Evolutionary conservation across 192 early-diverging fungal species (phyloP).

Genomic region (Backusella psychrophila): DNA sequence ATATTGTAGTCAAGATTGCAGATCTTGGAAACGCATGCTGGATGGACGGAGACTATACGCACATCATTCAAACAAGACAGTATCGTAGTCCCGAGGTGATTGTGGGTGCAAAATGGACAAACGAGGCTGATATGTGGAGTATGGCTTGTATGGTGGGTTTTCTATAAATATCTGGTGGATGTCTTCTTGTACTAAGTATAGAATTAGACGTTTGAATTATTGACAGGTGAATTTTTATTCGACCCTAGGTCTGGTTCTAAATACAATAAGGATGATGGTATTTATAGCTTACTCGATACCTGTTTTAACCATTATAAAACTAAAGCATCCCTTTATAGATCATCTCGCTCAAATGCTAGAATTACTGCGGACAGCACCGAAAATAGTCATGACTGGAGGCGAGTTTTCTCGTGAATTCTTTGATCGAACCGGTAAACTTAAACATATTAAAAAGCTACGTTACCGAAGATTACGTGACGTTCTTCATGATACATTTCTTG

Average conservation of each 20-base stretch:
- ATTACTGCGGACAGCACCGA: constrained; percentile 80
- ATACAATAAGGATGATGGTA: constrained; percentile 92
- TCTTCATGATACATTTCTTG: constrained; percentile 85
- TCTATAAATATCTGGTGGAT: background rate
- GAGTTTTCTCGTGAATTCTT: constrained; percentile 85
- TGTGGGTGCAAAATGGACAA: constrained; percentile 82
- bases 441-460: constrained; percentile 84
- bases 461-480: constrained; percentile 79
- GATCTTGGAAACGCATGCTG: constrained; percentile 98
- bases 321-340: constrained; percentile 46
- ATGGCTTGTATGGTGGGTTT: constrained; percentile 78
- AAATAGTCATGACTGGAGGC: constrained; percentile 72
- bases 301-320: no score
- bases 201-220: constrained; percentile 76
- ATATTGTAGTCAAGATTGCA: constrained; percentile 84
- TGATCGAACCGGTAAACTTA: constrained; percentile 82
- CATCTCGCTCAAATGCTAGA: constrained; percentile 95
- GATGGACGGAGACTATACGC: constrained; percentile 89
- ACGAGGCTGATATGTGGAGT: constrained; percentile 89
- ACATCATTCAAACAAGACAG: constrained; percentile 95
- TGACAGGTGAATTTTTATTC: constrained; percentile 94
- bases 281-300: background rate
- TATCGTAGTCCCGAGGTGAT: constrained; percentile 96
- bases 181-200: background rate
- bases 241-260: constrained; percentile 83